These are phyloP conservation scores for Myotisia sp. DNA, from an alignment of 2,329 filamentous ascomycete species.

Conservation along the genomic window DNA sequence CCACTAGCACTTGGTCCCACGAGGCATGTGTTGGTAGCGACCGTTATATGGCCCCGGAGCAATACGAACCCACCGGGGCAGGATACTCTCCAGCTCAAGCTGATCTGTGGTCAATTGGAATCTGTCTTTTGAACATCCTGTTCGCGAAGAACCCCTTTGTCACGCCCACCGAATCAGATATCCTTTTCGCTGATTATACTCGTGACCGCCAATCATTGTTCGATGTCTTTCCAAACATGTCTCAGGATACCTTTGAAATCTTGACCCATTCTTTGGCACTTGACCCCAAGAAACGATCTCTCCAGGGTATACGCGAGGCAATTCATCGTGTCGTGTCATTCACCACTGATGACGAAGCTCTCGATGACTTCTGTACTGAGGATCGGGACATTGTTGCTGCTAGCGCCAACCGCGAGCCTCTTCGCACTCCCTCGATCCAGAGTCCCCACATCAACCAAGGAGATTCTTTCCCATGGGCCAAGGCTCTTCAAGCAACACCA, in stretches of 20 bases:
- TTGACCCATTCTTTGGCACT: conserved; percentile 80
- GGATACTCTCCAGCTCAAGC: conserved; percentile 90
- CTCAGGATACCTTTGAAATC: conserved; percentile 91
- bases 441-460: conserved; percentile 62
- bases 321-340: conserved; percentile 73
- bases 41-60: conserved; percentile 97
- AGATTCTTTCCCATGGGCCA: conserved; percentile 88
- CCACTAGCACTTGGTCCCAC: conserved; percentile 74
- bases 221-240: conserved; percentile 97
- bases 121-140: conserved; percentile 89
- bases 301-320: conserved; percentile 62
- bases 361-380: conserved; percentile 86
- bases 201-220: conserved; percentile 91
- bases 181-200: conserved; percentile 83
- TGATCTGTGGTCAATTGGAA: conserved; percentile 93
- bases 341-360: conserved; percentile 77
- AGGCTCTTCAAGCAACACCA: conserved; percentile 66
- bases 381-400: conserved; percentile 65
- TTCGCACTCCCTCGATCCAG: conserved; percentile 88
- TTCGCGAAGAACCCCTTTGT: conserved; percentile 96
- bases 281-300: conserved; percentile 76
- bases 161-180: conserved; percentile 76
- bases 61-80: conserved; percentile 74
- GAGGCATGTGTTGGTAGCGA: conserved; percentile 93
- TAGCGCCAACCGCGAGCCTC: conserved; percentile 77